Evolutionary conservation across 306 rosid genomes (phyloP), one percentile per base, ranked within the genome.

Genomic region (Sophora flavescens): DNA sequence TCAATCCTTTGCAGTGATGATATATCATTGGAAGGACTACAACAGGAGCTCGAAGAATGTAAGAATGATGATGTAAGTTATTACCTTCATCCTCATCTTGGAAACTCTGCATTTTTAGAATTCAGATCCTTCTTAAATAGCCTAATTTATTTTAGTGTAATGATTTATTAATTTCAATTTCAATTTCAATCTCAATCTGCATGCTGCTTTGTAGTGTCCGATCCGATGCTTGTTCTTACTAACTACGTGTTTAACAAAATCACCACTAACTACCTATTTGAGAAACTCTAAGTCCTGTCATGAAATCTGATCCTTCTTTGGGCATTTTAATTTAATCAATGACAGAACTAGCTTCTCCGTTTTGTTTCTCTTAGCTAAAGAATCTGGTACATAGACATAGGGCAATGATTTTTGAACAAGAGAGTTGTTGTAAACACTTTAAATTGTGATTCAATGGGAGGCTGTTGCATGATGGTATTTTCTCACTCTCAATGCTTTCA

Each of bases 41-140:
- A 95, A 75, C 91, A 90, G 86, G 98, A 95, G 81, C 87, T 95
- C 6, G 97, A 95, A 81, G 97, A 95, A 88, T 92, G 97, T 77
- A 88, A 86, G 80, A 69, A 90, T 47, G 91, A 95, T 41, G 91
- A 90, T 39, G 97, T 95, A 61, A 86, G 96, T 84, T 45, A 61
- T 67, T 50, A 1, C 35, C 33, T 17, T 30, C 28, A 18, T 78
- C 51, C 17, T 59, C 44, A 36, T 9, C 45, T 18, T 76, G 63
- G 71, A 67, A 61, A 44, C 66, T 60, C 6, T 22, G 22, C 22
- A 0, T 0, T 22, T 22, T 22, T 22, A 22, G n/a, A n/a, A n/a
- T n/a, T n/a, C n/a, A n/a, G 48, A 59, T 59, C 8, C n/a, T 72
- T 41, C 32, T 39, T 30, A 18, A 41, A 4, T 57, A n/a, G 47